A percentile compares a stretch with the other conserved stretches of the same genome.
Conservation (phyloP, 257 asterid species). For the Nicotiana tabacum region DNA sequence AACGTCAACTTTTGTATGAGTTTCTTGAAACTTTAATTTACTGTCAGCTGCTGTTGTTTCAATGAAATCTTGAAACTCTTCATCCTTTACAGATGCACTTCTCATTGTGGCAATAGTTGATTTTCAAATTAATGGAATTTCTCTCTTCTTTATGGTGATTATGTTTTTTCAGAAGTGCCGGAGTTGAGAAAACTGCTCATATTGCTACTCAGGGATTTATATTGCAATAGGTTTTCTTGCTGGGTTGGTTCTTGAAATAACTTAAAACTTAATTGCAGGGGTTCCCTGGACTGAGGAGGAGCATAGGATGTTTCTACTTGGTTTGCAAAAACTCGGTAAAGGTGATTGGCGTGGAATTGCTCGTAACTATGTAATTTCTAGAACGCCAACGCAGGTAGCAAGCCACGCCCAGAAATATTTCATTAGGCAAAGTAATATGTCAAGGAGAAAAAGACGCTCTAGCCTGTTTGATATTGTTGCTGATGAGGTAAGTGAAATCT, state of each 20-base stretch:
- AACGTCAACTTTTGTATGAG: neutral
- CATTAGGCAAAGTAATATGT: constrained; percentile 84
- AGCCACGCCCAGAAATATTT: constrained; percentile 98
- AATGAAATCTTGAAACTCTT: neutral
- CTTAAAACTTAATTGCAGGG: constrained; percentile 36
- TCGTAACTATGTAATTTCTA: constrained; percentile 75
- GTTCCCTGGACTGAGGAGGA: constrained; percentile 99
- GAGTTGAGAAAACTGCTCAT: neutral
- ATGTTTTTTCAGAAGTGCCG: neutral
- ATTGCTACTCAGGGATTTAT: neutral
- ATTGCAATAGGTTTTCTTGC: neutral
- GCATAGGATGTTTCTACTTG: constrained; percentile 89
- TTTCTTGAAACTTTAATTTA: neutral
- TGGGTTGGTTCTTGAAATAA: neutral
- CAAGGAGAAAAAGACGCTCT: constrained; percentile 94
- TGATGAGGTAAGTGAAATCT: constrained; percentile 68
- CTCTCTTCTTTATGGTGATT: neutral
- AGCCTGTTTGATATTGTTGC: constrained; percentile 95
- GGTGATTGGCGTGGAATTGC: constrained; percentile 99
- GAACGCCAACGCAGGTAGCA: constrained; percentile 99
- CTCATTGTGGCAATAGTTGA: neutral
- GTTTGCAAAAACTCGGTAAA: constrained; percentile 96
- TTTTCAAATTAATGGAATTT: neutral
- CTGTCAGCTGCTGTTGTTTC: neutral
- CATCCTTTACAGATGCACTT: neutral